phyloP scores from a whole-genome alignment of 177 flowering plant genomes.

The Vitis hybrid region DNA sequence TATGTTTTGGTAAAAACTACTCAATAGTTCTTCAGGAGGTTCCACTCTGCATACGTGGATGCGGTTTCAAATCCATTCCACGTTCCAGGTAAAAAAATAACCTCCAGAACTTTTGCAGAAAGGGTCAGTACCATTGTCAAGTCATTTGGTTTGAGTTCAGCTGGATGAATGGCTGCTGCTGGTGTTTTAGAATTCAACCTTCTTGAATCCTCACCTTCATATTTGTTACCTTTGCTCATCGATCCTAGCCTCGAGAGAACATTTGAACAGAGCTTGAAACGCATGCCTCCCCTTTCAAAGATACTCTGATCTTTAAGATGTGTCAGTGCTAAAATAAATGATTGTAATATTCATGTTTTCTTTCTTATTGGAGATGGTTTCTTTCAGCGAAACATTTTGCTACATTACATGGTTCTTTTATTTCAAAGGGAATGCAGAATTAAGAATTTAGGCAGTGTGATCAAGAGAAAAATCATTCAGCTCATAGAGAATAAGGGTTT shows the following conservation, averaged over 20 bases:
- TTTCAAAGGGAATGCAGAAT: too few relatives aligned
- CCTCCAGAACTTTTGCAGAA: slow-evolving; percentile 78
- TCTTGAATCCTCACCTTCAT: neutral
- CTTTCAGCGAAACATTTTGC: neutral
- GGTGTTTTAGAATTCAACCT: neutral
- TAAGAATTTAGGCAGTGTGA: too few relatives aligned
- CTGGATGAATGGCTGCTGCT: slow-evolving; percentile 26
- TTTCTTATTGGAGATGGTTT: neutral
- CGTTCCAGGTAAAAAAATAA: slow-evolving; percentile 92
- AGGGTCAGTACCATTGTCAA: slow-evolving; percentile 81
- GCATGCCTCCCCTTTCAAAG: neutral
- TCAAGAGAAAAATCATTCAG: too few relatives aligned
- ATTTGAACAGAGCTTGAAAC: neutral
- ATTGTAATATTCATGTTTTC: neutral
- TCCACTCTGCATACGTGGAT: slow-evolving; percentile 93
- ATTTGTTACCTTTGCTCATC: neutral
- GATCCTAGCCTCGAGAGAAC: neutral
- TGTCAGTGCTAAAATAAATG: neutral
- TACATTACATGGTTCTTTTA: too few relatives aligned
- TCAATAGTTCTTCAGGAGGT: slow-evolving; percentile 83
- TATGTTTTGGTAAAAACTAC: slow-evolving; percentile 2
- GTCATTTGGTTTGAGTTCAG: slow-evolving; percentile 65
- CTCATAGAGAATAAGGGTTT: too few relatives aligned
- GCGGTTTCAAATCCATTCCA: slow-evolving; percentile 99
- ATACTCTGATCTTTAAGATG: neutral